Conservation (phyloP, 192 early-diverging fungal species). For the Phycomyces nitens region DNA sequence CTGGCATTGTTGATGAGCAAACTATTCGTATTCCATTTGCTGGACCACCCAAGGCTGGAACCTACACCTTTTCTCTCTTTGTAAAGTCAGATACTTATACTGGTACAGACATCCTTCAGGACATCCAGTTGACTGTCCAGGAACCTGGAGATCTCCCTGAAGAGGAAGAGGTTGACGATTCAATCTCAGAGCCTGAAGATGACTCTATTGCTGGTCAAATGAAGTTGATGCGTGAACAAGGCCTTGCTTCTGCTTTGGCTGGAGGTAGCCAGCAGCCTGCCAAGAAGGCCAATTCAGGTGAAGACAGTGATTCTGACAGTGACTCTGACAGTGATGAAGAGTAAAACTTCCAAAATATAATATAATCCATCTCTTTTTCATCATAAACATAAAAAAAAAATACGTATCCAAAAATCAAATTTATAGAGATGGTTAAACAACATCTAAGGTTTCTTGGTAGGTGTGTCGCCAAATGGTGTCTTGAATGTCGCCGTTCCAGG, state of each 20-base stretch:
- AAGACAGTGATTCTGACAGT: slow-evolving; percentile 18
- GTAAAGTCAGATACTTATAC: slow-evolving; percentile 88
- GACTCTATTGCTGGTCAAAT: slow-evolving; percentile 95
- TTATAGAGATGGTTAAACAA: not conserved
- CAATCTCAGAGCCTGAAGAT: slow-evolving; percentile 95
- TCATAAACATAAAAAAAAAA: not conserved
- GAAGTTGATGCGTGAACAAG: slow-evolving; percentile 82
- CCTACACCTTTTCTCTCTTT: slow-evolving; percentile 75
- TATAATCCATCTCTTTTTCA: not conserved
- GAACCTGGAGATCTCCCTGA: slow-evolving; percentile 68
- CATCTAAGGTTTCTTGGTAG: not conserved
- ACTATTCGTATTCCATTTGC: slow-evolving; percentile 88
- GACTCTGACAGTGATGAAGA: slow-evolving; percentile 27
- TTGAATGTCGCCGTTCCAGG: not conserved
- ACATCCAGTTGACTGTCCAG: slow-evolving; percentile 74
- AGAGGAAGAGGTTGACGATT: slow-evolving; percentile 81
- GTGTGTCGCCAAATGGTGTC: not conserved
- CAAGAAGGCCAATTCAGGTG: slow-evolving; percentile 3
- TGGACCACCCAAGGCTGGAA: slow-evolving; percentile 82
- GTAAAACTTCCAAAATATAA: slow-evolving; percentile 4
- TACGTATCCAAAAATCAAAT: too few relatives aligned
- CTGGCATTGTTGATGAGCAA: slow-evolving; percentile 62
- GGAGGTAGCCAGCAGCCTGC: slow-evolving; percentile 23
- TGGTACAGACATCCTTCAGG: slow-evolving; percentile 77
- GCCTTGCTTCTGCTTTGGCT: slow-evolving; percentile 48